phyloP scores from a whole-genome alignment of 108 stramenopile species.

The Discostella pseudostelligera region DNA sequence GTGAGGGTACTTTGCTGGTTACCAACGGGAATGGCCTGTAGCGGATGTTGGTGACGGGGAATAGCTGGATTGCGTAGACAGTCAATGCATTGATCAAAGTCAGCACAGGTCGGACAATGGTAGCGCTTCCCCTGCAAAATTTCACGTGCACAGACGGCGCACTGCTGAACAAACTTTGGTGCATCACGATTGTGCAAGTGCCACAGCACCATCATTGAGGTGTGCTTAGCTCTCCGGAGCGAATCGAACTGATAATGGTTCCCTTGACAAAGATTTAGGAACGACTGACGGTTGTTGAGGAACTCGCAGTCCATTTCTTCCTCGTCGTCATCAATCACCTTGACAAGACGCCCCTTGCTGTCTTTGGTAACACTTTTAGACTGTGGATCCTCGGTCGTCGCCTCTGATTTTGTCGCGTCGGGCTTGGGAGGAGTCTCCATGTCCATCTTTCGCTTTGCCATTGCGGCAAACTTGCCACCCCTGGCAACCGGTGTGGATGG shows the following conservation, averaged over 20 bases:
- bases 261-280: constrained; percentile 86
- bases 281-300: constrained; percentile 86
- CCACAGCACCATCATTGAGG: constrained; percentile 99
- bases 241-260: constrained; percentile 99
- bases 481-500: constrained; percentile 12
- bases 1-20: constrained; percentile 80
- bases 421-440: constrained; percentile 41
- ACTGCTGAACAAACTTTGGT: constrained; percentile 94
- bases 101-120: constrained; percentile 90
- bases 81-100: constrained; percentile 93
- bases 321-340: constrained; percentile 84
- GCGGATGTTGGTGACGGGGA: constrained; percentile 79
- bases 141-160: constrained; percentile 84
- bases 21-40: constrained; percentile 82
- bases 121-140: constrained; percentile 81
- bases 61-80: constrained; percentile 76
- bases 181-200: constrained; percentile 96
- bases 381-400: constrained; percentile 18
- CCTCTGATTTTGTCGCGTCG: constrained; percentile 27
- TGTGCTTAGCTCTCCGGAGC: constrained; percentile 96
- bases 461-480: constrained; percentile 82
- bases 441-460: constrained; percentile 72
- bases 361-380: constrained; percentile 58
- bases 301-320: constrained; percentile 91
- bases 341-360: constrained; percentile 79